Percentiles rank a stretch among this genome's conserved stretches.
Evolutionary conservation across 2,329 filamentous ascomycete genomes (phyloP).

Genomic region (Fusarium veterinarium): DNA sequence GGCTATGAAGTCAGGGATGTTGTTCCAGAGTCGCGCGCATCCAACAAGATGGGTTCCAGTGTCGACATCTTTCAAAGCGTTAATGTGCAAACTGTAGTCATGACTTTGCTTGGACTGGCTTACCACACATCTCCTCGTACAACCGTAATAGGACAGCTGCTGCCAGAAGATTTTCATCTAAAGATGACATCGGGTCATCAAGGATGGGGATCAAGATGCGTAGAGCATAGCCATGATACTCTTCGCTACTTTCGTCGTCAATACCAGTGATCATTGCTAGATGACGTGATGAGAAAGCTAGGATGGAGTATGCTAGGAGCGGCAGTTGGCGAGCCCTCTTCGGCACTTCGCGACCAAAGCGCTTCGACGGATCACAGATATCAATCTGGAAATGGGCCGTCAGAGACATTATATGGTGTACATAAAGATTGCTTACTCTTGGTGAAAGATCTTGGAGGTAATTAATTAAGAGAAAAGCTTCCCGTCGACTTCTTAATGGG

Average conservation of each 20-base stretch:
- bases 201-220: constrained; percentile 53
- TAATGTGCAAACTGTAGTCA: background rate
- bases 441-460: background rate
- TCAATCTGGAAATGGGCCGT: constrained; percentile 50
- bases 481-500: background rate
- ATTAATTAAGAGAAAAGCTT: background rate
- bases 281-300: constrained; percentile 44
- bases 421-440: background rate
- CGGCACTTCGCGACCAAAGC: constrained; percentile 56
- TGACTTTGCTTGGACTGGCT: background rate
- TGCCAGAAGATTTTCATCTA: constrained; percentile 54
- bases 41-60: constrained; percentile 45
- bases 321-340: constrained; percentile 53
- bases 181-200: constrained; percentile 48
- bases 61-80: constrained; percentile 36
- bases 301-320: constrained; percentile 49
- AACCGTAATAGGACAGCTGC: constrained; percentile 52
- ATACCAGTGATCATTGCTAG: constrained; percentile 26
- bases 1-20: constrained; percentile 43
- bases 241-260: constrained; percentile 48
- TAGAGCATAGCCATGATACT: constrained; percentile 56
- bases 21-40: constrained; percentile 43
- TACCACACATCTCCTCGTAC: constrained; percentile 56
- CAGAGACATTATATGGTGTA: no score
- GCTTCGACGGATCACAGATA: constrained; percentile 53